These are phyloP conservation scores for Candida gorgasii DNA, from an alignment of 805 yeast genomes.

Conservation along the genomic window DNA sequence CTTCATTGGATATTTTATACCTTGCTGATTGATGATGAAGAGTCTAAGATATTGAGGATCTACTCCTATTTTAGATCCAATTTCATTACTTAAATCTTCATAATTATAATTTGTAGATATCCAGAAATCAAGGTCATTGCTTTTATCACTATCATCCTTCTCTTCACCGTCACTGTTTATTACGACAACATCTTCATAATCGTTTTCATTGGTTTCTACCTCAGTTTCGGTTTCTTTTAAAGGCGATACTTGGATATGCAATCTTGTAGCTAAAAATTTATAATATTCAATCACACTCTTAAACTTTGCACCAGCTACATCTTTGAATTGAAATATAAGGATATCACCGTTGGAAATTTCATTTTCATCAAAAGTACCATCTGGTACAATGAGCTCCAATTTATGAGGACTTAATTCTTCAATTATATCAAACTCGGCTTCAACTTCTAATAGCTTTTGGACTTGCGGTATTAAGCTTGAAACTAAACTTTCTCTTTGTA, in stretches of 20 bases:
- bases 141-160: conserved; percentile 11
- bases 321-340: conserved; percentile 35
- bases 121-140: conserved; percentile 59
- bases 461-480: conserved; percentile 42
- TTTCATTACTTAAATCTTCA: conserved; percentile 57
- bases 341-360: conserved; percentile 75
- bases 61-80: conserved; percentile 54
- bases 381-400: conserved; percentile 44
- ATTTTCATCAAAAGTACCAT: conserved; percentile 49
- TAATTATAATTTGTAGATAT: conserved; percentile 61
- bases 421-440: conserved; percentile 38
- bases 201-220: conserved; percentile 47
- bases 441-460: conserved; percentile 42
- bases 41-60: conserved; percentile 66
- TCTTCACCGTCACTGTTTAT: conserved; percentile 26
- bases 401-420: conserved; percentile 65
- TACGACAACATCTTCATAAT: conserved; percentile 27
- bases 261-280: conserved; percentile 56
- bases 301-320: conserved; percentile 11
- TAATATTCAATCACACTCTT: conserved; percentile 48
- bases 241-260: conserved; percentile 51
- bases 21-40: conserved; percentile 58
- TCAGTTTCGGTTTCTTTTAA: conserved; percentile 32
- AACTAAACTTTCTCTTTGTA: conserved; percentile 49
- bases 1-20: conserved; percentile 53